These are phyloP conservation scores for Hemisphaericaspora xylofermentans DNA, from an alignment of 1,139 yeast genomes.

Conservation along the genomic window DNA sequence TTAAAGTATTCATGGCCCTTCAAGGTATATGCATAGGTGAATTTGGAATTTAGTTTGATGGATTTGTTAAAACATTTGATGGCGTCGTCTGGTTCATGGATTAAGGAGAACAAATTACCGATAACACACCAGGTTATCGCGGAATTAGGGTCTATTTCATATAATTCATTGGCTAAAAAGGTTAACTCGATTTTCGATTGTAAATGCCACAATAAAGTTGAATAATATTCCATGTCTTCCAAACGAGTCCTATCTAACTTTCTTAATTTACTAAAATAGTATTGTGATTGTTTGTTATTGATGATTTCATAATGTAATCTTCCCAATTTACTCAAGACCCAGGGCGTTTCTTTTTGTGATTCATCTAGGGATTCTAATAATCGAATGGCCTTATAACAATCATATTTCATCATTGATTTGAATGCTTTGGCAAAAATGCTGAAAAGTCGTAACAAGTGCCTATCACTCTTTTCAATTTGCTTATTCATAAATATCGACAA, in stretches of 20 bases:
- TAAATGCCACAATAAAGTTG: conserved; percentile 91
- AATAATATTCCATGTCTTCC: conserved; percentile 87
- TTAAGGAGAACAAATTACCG: conserved; percentile 85
- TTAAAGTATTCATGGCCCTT: conserved; percentile 92
- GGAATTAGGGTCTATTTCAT: conserved; percentile 61
- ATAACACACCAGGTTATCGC: conserved; percentile 92
- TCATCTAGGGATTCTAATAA: conserved; percentile 63
- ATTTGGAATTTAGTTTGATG: conserved; percentile 62
- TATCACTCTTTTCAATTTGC: conserved; percentile 43
- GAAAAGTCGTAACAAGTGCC: conserved; percentile 51
- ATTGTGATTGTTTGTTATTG: conserved; percentile 75
- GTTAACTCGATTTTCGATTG: conserved; percentile 81
- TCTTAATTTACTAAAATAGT: conserved; percentile 62
- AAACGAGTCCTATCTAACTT: conserved; percentile 74
- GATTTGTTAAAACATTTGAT: conserved; percentile 85
- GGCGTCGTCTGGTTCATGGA: conserved; percentile 87
- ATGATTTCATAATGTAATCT: conserved; percentile 84
- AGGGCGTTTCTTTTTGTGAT: conserved; percentile 70
- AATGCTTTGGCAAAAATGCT: conserved; percentile 63
- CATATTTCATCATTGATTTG: conserved; percentile 65
- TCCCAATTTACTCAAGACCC: conserved; percentile 82
- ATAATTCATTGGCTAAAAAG: conserved; percentile 75
- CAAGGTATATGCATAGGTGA: conserved; percentile 87
- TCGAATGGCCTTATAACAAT: conserved; percentile 79
- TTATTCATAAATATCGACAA: conserved; percentile 16